A percentile compares a stretch with the other conserved stretches of the same genome.
phyloP scores from a whole-genome alignment of 495 filamentous ascomycete genomes.

The Xylaria grammica region DNA sequence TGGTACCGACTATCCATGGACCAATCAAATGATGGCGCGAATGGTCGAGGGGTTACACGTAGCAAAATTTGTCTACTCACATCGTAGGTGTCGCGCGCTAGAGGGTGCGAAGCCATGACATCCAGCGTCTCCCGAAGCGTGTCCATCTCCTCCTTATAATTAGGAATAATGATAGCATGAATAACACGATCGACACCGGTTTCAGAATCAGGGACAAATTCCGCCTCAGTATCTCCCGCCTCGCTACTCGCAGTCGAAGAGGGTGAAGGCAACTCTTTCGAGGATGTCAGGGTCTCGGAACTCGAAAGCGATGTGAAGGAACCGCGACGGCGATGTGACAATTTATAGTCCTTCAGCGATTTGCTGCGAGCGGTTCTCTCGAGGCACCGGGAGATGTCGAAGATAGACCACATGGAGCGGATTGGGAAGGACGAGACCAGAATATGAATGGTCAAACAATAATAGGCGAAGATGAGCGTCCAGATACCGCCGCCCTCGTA shows the following conservation, averaged over 20 bases:
- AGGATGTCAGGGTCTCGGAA: constrained; percentile 56
- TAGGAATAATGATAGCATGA: constrained; percentile 70
- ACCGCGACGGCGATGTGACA: constrained; percentile 50
- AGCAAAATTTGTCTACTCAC: constrained; percentile 48
- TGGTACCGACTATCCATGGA: constrained; percentile 1
- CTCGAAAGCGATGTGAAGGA: constrained; percentile 57
- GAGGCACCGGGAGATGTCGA: constrained; percentile 49
- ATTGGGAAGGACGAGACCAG: constrained; percentile 59
- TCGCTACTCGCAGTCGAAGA: constrained; percentile 54
- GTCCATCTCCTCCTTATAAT: constrained; percentile 71
- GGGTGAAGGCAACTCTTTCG: constrained; percentile 43
- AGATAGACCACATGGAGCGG: constrained; percentile 58
- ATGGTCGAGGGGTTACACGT: neutral
- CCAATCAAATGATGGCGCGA: neutral
- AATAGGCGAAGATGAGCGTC: constrained; percentile 55
- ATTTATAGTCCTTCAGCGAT: constrained; percentile 48
- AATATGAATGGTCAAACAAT: constrained; percentile 59
- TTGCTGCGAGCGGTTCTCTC: constrained; percentile 46
- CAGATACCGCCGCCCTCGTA: constrained; percentile 38
- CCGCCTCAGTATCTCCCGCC: constrained; percentile 49
- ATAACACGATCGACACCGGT: constrained; percentile 51
- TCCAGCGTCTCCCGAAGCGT: constrained; percentile 68
- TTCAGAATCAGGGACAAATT: constrained; percentile 45
- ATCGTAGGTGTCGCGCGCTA: constrained; percentile 67
- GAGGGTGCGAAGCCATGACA: constrained; percentile 67